Conservation (phyloP, 257 asterid species). For the Lavandula angustifolia region DNA sequence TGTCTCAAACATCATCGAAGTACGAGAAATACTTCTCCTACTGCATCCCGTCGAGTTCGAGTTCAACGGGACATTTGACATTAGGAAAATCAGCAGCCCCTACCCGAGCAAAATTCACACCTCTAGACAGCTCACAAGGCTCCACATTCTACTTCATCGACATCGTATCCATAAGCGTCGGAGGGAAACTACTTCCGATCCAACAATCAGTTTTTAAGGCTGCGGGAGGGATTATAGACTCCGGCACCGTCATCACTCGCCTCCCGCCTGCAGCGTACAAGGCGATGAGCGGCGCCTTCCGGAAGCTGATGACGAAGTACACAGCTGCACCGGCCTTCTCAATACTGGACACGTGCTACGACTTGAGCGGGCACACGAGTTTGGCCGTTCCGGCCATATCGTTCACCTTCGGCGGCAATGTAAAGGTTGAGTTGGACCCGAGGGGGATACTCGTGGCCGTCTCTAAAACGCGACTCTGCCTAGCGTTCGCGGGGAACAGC, state of each 20-base stretch:
- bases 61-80: conserved; percentile 63
- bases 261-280: conserved; percentile 59
- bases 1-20: conserved; percentile 59
- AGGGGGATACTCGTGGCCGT: conserved; percentile 37
- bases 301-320: conserved; percentile 48
- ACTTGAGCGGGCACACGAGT: conserved; percentile 40
- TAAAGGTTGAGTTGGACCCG: conserved; percentile 40
- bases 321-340: conserved; percentile 49
- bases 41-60: conserved; percentile 60
- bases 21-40: conserved; percentile 71
- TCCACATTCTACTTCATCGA: conserved; percentile 50
- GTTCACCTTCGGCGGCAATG: conserved; percentile 52
- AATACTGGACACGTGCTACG: conserved; percentile 69
- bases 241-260: conserved; percentile 76
- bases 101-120: conserved; percentile 44
- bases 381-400: conserved; percentile 49
- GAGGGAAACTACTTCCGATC: conserved; percentile 48
- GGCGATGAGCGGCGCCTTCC: conserved; percentile 46
- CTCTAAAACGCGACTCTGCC: conserved; percentile 39
- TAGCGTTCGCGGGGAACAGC: conserved; percentile 62
- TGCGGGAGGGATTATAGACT: conserved; percentile 65
- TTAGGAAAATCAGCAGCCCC: conserved; percentile 48
- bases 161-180: conserved; percentile 47
- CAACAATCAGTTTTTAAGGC: conserved; percentile 44
- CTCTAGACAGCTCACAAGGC: conserved; percentile 39